A percentile compares a stretch with the other conserved stretches of the same genome.
These are phyloP conservation scores for Fusarium concolor DNA, from an alignment of 2,329 filamentous ascomycete genomes.

Conservation along the genomic window DNA sequence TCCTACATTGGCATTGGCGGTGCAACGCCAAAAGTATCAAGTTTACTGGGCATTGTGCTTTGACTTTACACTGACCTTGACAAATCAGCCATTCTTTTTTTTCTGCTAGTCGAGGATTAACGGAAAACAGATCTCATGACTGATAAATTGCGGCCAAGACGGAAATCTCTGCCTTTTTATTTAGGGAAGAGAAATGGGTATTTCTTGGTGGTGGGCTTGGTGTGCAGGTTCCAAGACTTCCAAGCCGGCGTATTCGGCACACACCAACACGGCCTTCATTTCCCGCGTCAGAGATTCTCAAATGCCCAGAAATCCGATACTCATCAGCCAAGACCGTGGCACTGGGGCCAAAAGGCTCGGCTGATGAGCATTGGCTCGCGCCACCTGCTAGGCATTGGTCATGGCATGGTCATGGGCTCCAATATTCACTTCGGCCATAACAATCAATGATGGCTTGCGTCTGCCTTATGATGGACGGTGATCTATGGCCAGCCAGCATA, in stretches of 20 bases:
- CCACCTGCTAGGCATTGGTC: slow-evolving; percentile 22
- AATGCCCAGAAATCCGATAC: slow-evolving; percentile 39
- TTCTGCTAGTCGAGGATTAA: too few species aligned
- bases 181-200: background rate
- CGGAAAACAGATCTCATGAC: slow-evolving; percentile 5
- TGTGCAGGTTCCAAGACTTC: slow-evolving; percentile 39
- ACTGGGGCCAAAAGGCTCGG: slow-evolving; percentile 39
- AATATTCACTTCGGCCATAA: slow-evolving; percentile 14
- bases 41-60: slow-evolving; percentile 30
- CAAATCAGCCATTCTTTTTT: background rate
- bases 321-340: slow-evolving; percentile 46
- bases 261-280: slow-evolving; percentile 44
- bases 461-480: slow-evolving; percentile 16
- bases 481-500: slow-evolving; percentile 10
- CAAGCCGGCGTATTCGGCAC: slow-evolving; percentile 46
- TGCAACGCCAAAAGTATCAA: slow-evolving; percentile 33
- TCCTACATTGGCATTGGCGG: slow-evolving; percentile 39
- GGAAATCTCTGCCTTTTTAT: slow-evolving; percentile 23
- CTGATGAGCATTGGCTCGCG: slow-evolving; percentile 38
- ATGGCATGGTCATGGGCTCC: slow-evolving; percentile 6
- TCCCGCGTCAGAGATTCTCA: slow-evolving; percentile 35
- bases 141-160: slow-evolving; percentile 23
- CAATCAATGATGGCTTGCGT: slow-evolving; percentile 22
- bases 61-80: slow-evolving; percentile 10
- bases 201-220: slow-evolving; percentile 22